Base-by-base conservation (phyloP, 331 rosid genomes). In the Prunus yedoensis region DNA sequence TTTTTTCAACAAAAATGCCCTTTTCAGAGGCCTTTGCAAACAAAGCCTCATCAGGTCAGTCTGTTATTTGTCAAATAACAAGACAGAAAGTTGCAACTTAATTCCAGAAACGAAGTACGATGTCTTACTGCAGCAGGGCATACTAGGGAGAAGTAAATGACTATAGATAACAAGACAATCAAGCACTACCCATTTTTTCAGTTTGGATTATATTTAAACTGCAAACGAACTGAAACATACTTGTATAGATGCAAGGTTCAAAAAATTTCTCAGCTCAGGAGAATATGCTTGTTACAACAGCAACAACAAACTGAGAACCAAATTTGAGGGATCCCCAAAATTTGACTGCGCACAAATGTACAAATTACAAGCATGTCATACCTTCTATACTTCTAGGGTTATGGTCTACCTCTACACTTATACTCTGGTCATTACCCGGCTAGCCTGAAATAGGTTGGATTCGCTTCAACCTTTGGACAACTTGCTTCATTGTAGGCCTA, bases 401-500 rank as follows among this genome's bases (percentile, higher is more conserved):
- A 71, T 38, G 53, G 63, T 71, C 53, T 41, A 21, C 21, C 30
- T 23, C 66, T 54, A 21, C 21, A 71, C 20, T 30, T 23, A 21
- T 51, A 28, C 72, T 51, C 58, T 59, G 71, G 38, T 35, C 71
- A 3, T 60, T 28, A 41, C 27, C 77, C 66, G 68, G 57, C 76
- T 20, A 68, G 43, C 64, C 51, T 50, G 58, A 9, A 63, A 66
- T 14, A 28, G 83, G 86, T 65, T 71, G 71, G 43, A 83, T 76
- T 30, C 66, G 83, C 79, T 69, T 78, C 78, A 86, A 74, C 20
- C 69, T 81, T 27, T 62, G 82, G 43, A 86, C 87, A 49, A 83
- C 90, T 76, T 86, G 90, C 82, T 70, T 86, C 90, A 86, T 86
- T 3, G 84, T 81, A 15, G 90, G 90, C 77, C 90, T 82, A 56